Conservation (phyloP, 2,329 filamentous ascomycete species). For the Gliomastix tumulicola region DNA sequence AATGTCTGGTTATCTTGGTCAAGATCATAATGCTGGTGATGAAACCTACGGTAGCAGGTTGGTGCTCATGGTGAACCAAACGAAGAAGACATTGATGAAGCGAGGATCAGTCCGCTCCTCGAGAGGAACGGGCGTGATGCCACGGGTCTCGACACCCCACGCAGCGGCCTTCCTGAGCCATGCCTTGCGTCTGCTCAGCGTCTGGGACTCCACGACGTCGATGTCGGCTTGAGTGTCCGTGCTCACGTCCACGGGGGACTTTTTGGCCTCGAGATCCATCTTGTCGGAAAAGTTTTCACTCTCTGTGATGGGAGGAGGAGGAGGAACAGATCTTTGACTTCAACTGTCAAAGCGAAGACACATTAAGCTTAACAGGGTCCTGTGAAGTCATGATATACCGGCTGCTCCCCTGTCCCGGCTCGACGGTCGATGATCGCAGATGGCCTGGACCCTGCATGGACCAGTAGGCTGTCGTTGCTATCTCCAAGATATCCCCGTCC, state of each 20-base stretch:
- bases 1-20: conserved; percentile 8
- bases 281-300: too few relatives aligned
- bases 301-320: too few relatives aligned
- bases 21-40: neutral
- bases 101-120: conserved; percentile 30
- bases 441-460: too few relatives aligned
- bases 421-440: too few relatives aligned
- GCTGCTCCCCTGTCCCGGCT: too few relatives aligned
- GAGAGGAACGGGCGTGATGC: conserved; percentile 32
- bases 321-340: too few relatives aligned
- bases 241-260: neutral
- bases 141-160: conserved; percentile 31
- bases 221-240: neutral
- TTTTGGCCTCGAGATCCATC: conserved; percentile 3
- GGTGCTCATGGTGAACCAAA: conserved; percentile 41
- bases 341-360: too few relatives aligned
- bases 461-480: too few relatives aligned
- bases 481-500: too few relatives aligned
- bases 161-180: neutral
- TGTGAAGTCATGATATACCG: too few relatives aligned
- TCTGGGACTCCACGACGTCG: neutral
- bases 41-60: conserved; percentile 35
- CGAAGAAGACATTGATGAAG: conserved; percentile 36
- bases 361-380: too few relatives aligned
- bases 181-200: neutral